Base-by-base conservation (phyloP, 1,139 yeast genomes). In the Yamadazyma spencermartinsiae region DNA sequence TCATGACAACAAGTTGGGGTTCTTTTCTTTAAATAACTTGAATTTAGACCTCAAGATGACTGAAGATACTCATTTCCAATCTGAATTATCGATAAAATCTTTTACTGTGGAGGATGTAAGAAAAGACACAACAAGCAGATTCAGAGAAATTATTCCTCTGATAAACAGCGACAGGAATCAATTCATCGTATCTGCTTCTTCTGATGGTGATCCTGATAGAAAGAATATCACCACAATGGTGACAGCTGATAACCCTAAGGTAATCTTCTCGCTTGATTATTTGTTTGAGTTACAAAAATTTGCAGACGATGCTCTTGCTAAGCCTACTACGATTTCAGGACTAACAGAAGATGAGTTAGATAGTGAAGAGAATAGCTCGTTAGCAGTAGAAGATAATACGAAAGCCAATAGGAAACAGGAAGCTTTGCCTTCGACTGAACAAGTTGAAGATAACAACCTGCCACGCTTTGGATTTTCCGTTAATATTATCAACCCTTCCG, bases 201-300 rank as follows among this genome's bases (percentile, higher is more conserved):
- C 80, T 0, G 72, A 67, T 19, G 73, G 76, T 2, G 60, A 64
- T 0, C 55, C 63, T 1, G 65, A 63, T 0, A 65, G 63, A 13
- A 70, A 72, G 41, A 63, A 72, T 28, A 67, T 78, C 4, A 76
- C 82, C 30, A 53, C 66, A 0, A 72, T 83, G 53, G 59, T 86
- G 9, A 79, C 88, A 0, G 75, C 90, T 10, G 95, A 89, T 48
- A 85, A 83, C 46, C 97, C 98, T 0, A 79, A 75, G 43, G 74
- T 86, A 14, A 82, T 92, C 36, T 61, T 92, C 35, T 97, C 97
- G 0, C 65, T 92, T 47, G 98, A 90, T 53, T 90, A 87, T 56
- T 55, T 92, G 31, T 78, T 89, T 61, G 90, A 92, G 1, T 56
- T 92, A 46, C 86, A 86, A 50, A 62, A 74, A 0, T 86, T 85